Evolutionary conservation across 1,284 basidiomycete genomes (phyloP).

Genomic region (Tilletia caries): DNA sequence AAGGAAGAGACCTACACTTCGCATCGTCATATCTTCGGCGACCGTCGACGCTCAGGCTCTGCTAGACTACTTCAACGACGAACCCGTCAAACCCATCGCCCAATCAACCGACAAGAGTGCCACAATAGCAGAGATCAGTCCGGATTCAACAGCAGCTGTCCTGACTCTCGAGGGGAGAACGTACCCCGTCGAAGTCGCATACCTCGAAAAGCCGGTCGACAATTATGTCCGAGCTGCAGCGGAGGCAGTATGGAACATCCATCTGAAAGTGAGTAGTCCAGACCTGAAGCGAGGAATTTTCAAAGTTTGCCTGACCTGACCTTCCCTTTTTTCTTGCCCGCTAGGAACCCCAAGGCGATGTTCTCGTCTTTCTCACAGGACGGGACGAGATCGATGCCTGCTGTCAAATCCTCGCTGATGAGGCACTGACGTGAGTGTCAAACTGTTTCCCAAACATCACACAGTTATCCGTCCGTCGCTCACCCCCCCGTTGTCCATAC

Average conservation of each 20-base stretch:
- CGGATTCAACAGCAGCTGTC: slow-evolving; percentile 39
- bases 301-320: no score
- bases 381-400: slow-evolving; percentile 65
- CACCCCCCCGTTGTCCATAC: not conserved
- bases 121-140: slow-evolving; percentile 48
- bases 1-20: slow-evolving; percentile 77
- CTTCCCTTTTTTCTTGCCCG: no score
- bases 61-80: slow-evolving; percentile 63
- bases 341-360: slow-evolving; percentile 57
- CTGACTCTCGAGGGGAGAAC: slow-evolving; percentile 53
- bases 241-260: slow-evolving; percentile 54
- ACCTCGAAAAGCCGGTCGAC: slow-evolving; percentile 48
- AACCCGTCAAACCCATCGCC: slow-evolving; percentile 10
- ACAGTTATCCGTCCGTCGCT: not conserved
- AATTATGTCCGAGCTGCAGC: slow-evolving; percentile 54
- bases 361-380: slow-evolving; percentile 56
- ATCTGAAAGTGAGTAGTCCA: slow-evolving; percentile 61
- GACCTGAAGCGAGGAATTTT: no score
- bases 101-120: not conserved
- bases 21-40: slow-evolving; percentile 88
- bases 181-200: slow-evolving; percentile 55
- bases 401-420: slow-evolving; percentile 74
- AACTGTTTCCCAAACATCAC: not conserved
- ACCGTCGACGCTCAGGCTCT: slow-evolving; percentile 88
- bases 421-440: slow-evolving; percentile 66